Conservation (phyloP, 2,329 filamentous ascomycete genomes). For the Diplodia corticola region DNA sequence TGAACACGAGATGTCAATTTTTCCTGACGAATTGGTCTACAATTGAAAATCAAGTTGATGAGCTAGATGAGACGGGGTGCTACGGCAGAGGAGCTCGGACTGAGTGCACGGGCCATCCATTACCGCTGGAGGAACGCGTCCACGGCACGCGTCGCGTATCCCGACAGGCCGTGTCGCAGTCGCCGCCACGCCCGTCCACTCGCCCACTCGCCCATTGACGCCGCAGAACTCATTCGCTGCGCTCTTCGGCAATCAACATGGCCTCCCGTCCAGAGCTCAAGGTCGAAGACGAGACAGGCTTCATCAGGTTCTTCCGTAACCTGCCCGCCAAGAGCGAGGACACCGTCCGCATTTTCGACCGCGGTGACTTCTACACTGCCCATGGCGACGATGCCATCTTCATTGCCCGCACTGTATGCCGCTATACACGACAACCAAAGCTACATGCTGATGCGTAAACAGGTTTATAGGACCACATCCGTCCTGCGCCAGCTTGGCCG, state of each 20-base stretch:
- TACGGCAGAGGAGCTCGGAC: not conserved
- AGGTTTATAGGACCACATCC: constrained; percentile 97
- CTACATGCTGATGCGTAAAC: not conserved
- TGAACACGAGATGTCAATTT: no score
- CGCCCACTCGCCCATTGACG: not conserved
- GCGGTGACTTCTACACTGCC: constrained; percentile 94
- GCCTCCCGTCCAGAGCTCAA: constrained; percentile 59
- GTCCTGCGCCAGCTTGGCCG: constrained; percentile 88
- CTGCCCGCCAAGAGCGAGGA: constrained; percentile 69
- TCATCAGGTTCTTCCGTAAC: constrained; percentile 95
- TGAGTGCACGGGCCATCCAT: not conserved
- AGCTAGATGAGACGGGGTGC: not conserved
- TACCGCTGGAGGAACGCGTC: not conserved
- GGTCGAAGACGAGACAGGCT: constrained; percentile 94
- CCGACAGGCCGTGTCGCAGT: not conserved
- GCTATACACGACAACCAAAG: not conserved
- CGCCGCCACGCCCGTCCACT: not conserved
- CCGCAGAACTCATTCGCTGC: not conserved
- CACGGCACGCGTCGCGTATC: constrained; percentile 11
- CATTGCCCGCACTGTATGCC: constrained; percentile 69
- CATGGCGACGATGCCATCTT: constrained; percentile 83
- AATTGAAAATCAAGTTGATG: not conserved
- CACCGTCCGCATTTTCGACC: constrained; percentile 87
- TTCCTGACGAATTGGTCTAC: no score
- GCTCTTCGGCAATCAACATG: constrained; percentile 39